Evolutionary conservation across 2,329 filamentous ascomycete genomes (phyloP), one percentile per base, ranked within the genome.

Genomic region (Nemania sp.): DNA sequence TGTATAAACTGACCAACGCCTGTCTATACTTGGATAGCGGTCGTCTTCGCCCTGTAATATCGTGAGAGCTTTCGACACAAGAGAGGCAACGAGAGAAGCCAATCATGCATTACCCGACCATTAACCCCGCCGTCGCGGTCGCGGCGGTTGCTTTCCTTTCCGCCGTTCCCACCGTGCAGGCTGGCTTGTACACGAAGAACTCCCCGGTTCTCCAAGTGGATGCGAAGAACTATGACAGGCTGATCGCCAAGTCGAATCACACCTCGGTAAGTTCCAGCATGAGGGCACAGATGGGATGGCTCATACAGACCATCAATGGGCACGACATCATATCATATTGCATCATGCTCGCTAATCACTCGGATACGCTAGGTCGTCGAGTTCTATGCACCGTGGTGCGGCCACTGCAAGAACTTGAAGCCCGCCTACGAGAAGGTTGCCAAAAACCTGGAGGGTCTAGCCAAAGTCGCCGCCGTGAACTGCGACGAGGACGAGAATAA

Each of bases 311-410:
- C n/a, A n/a, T n/a, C n/a, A n/a, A n/a, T n/a, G 3, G 25, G 25
- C 25, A 29, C 25, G 25, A 29, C 25, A 29, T 29, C 25, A 29
- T 29, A 29, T 7, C 25, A 29, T n/a, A n/a, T n/a, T n/a, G n/a
- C n/a, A n/a, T n/a, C n/a, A n/a, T n/a, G 13, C 17, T 57, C 48
- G 37, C 55, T 64, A 50, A 60, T 43, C 12, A 46, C 35, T 43
- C 17, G 10, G 13, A 18, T 10, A 17, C 46, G 47, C 6, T 67
- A 87, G 83, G 83, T 87, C 47, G 78, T 87, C 74, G 91, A 93
- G 78, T 98, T 98, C 83, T 98, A 97, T 73, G 94, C 94, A 9
- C 94, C 94, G 21, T 98, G 94, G 94, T 98, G 95, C 72, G 95
- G 94, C 43, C 95, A 98, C 79, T 99, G 95, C 80, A 85, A 97